Evolutionary conservation across 2,329 filamentous ascomycete species (phyloP), one percentile per base, ranked within the genome.

Genomic region (Dothistroma pini): DNA sequence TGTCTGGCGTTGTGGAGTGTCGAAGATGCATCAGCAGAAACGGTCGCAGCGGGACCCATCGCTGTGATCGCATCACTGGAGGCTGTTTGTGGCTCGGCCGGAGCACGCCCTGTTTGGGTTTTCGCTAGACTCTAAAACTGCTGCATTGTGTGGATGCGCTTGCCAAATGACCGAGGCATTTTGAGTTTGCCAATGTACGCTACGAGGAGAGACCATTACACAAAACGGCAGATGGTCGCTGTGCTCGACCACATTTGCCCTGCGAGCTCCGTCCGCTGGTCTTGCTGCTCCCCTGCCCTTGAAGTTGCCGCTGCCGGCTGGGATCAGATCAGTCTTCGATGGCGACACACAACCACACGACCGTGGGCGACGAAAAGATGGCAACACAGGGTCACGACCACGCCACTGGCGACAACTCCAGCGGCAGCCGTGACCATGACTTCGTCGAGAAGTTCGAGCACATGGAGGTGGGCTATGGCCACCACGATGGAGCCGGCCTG

Each of bases 381-480:
- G 53, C 53, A 14, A 14, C 32, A 16, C 53, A 21, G n/a, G 22
- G 22, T 14, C n/a, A 21, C 12, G 22, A 49, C 22, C 19, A 25
- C 47, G 47, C 47, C 47, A 11, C 47, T 5, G 47, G 48, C 48
- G 48, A 51, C 21, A 51, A 22, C n/a, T 47, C 44, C 25, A 54
- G 51, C 57, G 52, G 57, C 34, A 49, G 56, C 56, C 49, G 49
- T 16, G 21, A 25, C 8, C 44, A 58, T n/a, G 50, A 59, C 51
- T 59, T 62, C 34, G 22, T 72, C 70, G 60, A 62, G 51, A 62
- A 62, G 56, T 53, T 54, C 56, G 59, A 61, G 50, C 59, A 61
- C 55, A 58, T 59, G 50, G 60, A 59, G 44, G 51, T 38, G 11
- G 60, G 60, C 19, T 62, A 62, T 55, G 60, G 60, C 38, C 35